phyloP scores from a whole-genome alignment of 495 filamentous ascomycete species.

The Neurospora sp. region DNA sequence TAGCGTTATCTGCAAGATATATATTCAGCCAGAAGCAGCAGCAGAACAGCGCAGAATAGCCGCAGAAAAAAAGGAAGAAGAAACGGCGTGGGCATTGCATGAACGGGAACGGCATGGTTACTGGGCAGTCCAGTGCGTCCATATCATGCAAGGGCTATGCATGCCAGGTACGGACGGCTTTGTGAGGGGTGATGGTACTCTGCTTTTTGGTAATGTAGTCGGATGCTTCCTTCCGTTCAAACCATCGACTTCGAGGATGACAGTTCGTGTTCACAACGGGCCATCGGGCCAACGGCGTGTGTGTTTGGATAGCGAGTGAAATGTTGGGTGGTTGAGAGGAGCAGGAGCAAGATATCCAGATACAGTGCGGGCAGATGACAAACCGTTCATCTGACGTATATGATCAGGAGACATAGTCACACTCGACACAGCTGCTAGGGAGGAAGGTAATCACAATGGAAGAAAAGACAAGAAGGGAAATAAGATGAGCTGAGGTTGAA shows the following conservation, averaged over 20 bases:
- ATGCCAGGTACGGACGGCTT: not conserved
- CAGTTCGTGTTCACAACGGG: not conserved
- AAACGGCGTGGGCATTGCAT: not conserved
- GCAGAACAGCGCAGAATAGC: not conserved
- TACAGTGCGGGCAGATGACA: not conserved
- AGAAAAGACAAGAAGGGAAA: not conserved
- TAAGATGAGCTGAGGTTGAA: not conserved
- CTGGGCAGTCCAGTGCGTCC: not conserved
- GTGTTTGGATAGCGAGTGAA: not conserved
- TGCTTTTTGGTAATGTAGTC: not conserved
- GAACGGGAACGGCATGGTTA: not conserved
- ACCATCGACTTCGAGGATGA: not conserved
- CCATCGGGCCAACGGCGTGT: not conserved
- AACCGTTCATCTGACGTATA: not conserved
- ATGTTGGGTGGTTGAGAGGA: not conserved
- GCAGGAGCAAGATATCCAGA: not conserved
- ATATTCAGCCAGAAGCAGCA: not conserved
- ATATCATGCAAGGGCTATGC: not conserved
- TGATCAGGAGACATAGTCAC: not conserved
- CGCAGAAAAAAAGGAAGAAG: not conserved
- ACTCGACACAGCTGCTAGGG: not conserved
- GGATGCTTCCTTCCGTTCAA: not conserved
- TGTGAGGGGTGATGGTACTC: not conserved
- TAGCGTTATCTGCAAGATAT: not conserved
- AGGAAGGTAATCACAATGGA: not conserved